Conservation (phyloP, 768 basidiomycete species). For the Suillus subalutaceus region DNA sequence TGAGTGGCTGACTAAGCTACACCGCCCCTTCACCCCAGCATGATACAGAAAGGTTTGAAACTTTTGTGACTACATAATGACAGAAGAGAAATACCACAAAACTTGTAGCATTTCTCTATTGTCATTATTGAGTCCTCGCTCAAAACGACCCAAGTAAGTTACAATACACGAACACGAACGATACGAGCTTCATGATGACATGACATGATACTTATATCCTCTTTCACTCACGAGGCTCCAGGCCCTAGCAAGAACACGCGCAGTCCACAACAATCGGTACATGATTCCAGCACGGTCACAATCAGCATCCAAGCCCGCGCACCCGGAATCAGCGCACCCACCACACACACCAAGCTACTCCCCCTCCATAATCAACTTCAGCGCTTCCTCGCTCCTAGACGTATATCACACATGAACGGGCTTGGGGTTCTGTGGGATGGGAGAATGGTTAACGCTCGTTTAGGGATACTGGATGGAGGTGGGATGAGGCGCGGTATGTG, state of each 20-base stretch:
- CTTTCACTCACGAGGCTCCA: not conserved
- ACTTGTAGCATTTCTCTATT: too few relatives aligned
- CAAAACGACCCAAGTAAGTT: not conserved
- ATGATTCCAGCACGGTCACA: not conserved
- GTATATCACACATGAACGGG: constrained; percentile 51
- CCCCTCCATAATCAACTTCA: constrained; percentile 41
- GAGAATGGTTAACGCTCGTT: not conserved
- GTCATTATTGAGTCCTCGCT: too few relatives aligned
- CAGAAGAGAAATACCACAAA: too few relatives aligned
- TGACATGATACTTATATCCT: not conserved
- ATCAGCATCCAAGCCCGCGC: not conserved
- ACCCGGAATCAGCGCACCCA: not conserved
- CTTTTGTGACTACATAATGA: too few relatives aligned
- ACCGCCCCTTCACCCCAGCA: too few relatives aligned
- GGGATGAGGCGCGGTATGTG: not conserved
- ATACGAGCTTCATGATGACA: not conserved
- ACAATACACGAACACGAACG: not conserved
- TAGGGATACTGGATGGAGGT: not conserved
- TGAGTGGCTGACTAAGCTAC: too few relatives aligned
- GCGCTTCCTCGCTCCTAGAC: constrained; percentile 48
- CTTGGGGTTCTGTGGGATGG: constrained; percentile 25
- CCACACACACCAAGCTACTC: not conserved
- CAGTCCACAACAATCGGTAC: not conserved
- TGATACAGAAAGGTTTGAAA: too few relatives aligned
- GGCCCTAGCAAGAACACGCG: not conserved